Conservation (phyloP, 2,329 filamentous ascomycete genomes). For the Diaporthe sp. region DNA sequence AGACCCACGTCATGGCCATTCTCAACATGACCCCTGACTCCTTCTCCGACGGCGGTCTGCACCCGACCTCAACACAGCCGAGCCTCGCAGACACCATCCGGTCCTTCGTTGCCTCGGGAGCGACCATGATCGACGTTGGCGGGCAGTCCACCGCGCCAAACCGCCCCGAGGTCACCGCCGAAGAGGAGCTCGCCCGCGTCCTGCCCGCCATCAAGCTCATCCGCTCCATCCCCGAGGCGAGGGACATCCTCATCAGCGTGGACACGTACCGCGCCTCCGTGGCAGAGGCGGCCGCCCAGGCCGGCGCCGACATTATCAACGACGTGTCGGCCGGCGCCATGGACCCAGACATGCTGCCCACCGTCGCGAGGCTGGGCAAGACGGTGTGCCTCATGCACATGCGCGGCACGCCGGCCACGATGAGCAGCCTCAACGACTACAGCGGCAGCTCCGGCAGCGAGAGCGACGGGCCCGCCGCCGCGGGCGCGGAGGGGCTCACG, state of each 20-base stretch:
- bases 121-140: slow-evolving; percentile 90
- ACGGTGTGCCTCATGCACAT: slow-evolving; percentile 92
- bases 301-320: slow-evolving; percentile 93
- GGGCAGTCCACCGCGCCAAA: slow-evolving; percentile 92
- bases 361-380: slow-evolving; percentile 81
- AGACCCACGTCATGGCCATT: slow-evolving; percentile 91
- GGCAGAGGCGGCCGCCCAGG: slow-evolving; percentile 80
- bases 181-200: slow-evolving; percentile 84
- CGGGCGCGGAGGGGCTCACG: neutral
- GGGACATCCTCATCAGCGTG: slow-evolving; percentile 81
- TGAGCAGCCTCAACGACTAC: slow-evolving; percentile 80
- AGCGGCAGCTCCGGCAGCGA: slow-evolving; percentile 77
- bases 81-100: slow-evolving; percentile 71
- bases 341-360: slow-evolving; percentile 85
- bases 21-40: slow-evolving; percentile 96
- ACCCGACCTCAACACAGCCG: slow-evolving; percentile 57
- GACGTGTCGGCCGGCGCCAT: slow-evolving; percentile 89
- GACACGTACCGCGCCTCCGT: slow-evolving; percentile 94
- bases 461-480: slow-evolving; percentile 43
- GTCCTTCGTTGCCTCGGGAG: slow-evolving; percentile 76
- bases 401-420: slow-evolving; percentile 88
- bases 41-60: slow-evolving; percentile 89
- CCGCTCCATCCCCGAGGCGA: slow-evolving; percentile 74
- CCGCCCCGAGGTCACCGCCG: slow-evolving; percentile 75
- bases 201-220: slow-evolving; percentile 84